Evolutionary conservation across 139 green algal genomes (phyloP).

Genomic region (Chlorella sp.): DNA sequence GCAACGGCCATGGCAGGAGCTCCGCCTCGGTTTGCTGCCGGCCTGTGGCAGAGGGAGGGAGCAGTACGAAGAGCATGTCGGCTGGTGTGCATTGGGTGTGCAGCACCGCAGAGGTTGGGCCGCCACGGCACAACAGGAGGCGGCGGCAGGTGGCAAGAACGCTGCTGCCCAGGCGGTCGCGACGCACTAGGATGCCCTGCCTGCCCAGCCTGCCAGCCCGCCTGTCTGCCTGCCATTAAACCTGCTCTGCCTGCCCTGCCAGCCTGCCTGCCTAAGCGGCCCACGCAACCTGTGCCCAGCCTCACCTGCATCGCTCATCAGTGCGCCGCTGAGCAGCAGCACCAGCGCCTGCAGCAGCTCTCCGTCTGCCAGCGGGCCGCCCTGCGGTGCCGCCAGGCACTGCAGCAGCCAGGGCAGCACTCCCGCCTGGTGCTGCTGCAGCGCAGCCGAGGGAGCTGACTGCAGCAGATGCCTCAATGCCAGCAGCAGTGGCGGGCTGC

Average conservation of each 20-base stretch:
- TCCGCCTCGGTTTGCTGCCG: not conserved
- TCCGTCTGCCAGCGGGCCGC: not conserved
- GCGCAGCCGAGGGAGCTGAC: conserved; percentile 15
- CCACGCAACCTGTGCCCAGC: too few relatives aligned
- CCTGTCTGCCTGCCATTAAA: too few relatives aligned
- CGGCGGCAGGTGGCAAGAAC: too few relatives aligned
- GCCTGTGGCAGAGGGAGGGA: conserved; percentile 11
- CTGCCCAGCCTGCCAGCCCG: too few relatives aligned
- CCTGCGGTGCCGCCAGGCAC: conserved; percentile 34
- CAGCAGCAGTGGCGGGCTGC: conserved; percentile 6
- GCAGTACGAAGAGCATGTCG: too few relatives aligned
- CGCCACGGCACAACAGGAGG: too few relatives aligned
- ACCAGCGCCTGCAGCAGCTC: conserved; percentile 37
- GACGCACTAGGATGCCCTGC: too few relatives aligned
- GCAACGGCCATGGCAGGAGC: conserved; percentile 27
- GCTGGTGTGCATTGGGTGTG: too few relatives aligned
- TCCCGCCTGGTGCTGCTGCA: conserved; percentile 11
- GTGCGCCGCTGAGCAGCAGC: conserved; percentile 12
- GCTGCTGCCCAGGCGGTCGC: too few relatives aligned
- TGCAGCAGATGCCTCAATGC: conserved; percentile 28
- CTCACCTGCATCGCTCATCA: conserved; percentile 20
- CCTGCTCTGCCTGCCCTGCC: too few relatives aligned
- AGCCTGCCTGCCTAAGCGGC: too few relatives aligned
- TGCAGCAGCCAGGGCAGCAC: conserved; percentile 42
- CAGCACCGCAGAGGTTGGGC: too few relatives aligned